phyloP scores from a whole-genome alignment of 2,329 filamentous ascomycete species.

The Tolypocladium tropicale region DNA sequence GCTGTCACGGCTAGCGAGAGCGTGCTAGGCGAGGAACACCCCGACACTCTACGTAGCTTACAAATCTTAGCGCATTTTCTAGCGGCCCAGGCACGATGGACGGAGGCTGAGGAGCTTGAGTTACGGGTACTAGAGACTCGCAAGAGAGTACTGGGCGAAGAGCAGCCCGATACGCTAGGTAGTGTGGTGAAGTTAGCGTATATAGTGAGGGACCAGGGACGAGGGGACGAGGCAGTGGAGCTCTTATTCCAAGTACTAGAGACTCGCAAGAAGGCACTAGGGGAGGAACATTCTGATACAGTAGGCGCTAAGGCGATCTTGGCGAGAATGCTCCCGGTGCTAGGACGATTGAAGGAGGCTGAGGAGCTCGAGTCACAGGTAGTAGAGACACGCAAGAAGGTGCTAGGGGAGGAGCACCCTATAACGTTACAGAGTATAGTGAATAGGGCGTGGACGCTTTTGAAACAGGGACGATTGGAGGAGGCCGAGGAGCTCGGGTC shows the following conservation, averaged over 20 bases:
- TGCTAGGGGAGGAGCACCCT: background rate
- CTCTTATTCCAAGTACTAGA: background rate
- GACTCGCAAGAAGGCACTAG: background rate
- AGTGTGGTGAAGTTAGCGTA: background rate
- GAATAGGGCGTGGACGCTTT: no score
- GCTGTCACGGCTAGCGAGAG: background rate
- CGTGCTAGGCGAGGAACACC: slow-evolving; percentile 1
- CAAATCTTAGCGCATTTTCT: background rate
- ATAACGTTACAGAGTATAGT: no score
- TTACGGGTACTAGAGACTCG: background rate
- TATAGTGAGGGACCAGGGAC: background rate
- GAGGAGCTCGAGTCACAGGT: background rate
- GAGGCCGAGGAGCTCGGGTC: background rate
- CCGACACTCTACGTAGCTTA: background rate
- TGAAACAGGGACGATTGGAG: no score
- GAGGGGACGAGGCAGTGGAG: background rate
- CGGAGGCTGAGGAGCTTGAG: background rate
- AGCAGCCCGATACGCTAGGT: background rate
- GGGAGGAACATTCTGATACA: background rate
- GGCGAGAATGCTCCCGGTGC: no score
- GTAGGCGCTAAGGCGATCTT: no score
- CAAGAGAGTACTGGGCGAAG: background rate
- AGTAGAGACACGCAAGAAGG: background rate
- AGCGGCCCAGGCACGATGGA: background rate
- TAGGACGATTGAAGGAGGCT: no score